These are phyloP conservation scores for Apiospora koreana DNA, from an alignment of 2,329 filamentous ascomycete species.

Conservation along the genomic window DNA sequence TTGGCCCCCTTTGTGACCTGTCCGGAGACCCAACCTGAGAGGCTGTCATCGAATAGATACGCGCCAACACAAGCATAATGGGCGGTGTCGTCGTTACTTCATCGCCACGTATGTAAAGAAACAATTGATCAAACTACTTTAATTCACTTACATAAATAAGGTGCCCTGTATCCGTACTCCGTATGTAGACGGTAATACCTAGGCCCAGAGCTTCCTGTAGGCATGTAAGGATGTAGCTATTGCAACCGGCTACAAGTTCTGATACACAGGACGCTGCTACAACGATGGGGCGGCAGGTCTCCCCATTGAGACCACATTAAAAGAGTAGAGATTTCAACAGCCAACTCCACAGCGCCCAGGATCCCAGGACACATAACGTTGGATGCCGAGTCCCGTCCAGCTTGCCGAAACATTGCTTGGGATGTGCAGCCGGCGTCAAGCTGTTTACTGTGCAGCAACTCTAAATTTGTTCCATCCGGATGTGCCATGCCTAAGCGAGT, in stretches of 20 bases:
- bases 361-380: neutral
- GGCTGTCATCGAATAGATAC: neutral
- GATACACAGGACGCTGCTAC: neutral
- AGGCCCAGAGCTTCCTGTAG: neutral
- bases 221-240: neutral
- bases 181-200: neutral
- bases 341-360: neutral
- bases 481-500: neutral
- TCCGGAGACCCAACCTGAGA: neutral
- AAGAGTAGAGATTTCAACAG: neutral
- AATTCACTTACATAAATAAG: neutral
- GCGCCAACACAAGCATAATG: neutral
- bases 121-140: neutral
- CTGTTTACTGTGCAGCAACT: constrained; percentile 3
- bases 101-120: neutral
- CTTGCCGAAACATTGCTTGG: neutral
- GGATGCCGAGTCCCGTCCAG: constrained; percentile 1
- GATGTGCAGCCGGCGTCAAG: neutral
- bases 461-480: neutral
- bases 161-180: too few species aligned
- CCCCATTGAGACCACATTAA: neutral
- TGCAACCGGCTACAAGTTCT: neutral
- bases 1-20: neutral
- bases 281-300: neutral
- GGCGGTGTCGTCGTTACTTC: neutral